These are phyloP conservation scores for Abrus precatorius DNA, from an alignment of 306 rosid genomes.

Conservation along the genomic window DNA sequence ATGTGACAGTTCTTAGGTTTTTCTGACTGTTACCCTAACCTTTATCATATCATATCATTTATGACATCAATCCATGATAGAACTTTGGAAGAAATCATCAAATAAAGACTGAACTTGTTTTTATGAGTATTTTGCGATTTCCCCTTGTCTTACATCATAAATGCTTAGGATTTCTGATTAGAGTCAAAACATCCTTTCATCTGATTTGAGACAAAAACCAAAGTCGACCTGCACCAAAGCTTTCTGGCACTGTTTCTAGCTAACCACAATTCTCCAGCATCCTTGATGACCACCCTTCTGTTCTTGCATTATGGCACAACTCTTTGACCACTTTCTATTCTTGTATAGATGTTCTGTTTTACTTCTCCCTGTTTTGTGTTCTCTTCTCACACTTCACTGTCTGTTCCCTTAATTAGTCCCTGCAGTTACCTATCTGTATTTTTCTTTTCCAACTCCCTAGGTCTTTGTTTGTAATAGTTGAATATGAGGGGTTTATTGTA, in stretches of 20 bases:
- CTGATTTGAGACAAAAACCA: background rate
- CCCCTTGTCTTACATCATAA: background rate
- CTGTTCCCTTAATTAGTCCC: background rate
- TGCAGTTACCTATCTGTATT: background rate
- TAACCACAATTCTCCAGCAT: background rate
- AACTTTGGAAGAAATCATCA: background rate
- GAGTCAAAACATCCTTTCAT: background rate
- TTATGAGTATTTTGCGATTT: background rate
- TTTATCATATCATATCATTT: background rate
- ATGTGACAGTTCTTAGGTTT: constrained; percentile 11
- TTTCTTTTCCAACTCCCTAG: background rate
- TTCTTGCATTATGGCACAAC: background rate
- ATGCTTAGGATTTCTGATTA: background rate
- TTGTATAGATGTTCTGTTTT: background rate
- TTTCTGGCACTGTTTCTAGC: background rate
- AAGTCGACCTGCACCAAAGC: background rate
- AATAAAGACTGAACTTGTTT: background rate
- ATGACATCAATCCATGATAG: constrained; percentile 10
- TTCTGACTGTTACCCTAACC: background rate
- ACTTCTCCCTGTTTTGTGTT: background rate
- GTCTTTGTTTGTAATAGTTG: background rate
- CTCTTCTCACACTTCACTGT: background rate
- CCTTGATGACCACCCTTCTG: background rate
- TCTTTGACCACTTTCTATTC: background rate
- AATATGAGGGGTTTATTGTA: too few relatives aligned